A percentile compares a stretch with the other conserved stretches of the same genome.
phyloP scores from a whole-genome alignment of 2,329 filamentous ascomycete species.

The Colletotrichum sojae region DNA sequence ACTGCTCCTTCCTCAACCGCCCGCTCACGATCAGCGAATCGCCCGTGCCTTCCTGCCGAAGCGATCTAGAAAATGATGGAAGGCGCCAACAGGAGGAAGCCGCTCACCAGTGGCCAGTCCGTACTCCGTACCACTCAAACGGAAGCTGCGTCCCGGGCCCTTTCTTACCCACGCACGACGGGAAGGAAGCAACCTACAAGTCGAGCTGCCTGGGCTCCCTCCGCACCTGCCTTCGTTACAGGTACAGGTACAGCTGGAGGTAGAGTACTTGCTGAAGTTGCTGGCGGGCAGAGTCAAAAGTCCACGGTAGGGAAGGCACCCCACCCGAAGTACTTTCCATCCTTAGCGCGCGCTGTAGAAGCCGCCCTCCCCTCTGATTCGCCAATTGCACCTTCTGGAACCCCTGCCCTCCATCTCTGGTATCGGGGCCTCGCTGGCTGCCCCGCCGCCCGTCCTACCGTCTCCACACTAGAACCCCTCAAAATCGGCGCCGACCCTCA shows the following conservation, averaged over 20 bases:
- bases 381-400: conserved; percentile 36
- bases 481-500: conserved; percentile 8
- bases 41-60: conserved; percentile 31
- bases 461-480: conserved; percentile 16
- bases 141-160: no score
- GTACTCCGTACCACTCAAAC: no score
- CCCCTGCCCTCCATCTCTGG: conserved; percentile 28
- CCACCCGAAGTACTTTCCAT: neutral
- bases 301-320: no score
- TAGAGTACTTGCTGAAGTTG: no score
- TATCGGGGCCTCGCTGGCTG: neutral
- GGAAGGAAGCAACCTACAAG: no score
- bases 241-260: no score
- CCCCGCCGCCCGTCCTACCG: conserved; percentile 14
- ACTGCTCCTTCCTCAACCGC: conserved; percentile 8
- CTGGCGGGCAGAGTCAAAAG: no score
- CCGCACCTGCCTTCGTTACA: no score
- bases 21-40: conserved; percentile 16
- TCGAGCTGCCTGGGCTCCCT: no score
- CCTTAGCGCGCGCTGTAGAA: conserved; percentile 29
- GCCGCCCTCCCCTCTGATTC: conserved; percentile 26
- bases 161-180: no score
- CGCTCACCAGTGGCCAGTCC: no score
- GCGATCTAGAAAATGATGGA: neutral
- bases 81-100: neutral